Evolutionary conservation across 345 rosid species (phyloP).

Genomic region (Lepidium sativum): DNA sequence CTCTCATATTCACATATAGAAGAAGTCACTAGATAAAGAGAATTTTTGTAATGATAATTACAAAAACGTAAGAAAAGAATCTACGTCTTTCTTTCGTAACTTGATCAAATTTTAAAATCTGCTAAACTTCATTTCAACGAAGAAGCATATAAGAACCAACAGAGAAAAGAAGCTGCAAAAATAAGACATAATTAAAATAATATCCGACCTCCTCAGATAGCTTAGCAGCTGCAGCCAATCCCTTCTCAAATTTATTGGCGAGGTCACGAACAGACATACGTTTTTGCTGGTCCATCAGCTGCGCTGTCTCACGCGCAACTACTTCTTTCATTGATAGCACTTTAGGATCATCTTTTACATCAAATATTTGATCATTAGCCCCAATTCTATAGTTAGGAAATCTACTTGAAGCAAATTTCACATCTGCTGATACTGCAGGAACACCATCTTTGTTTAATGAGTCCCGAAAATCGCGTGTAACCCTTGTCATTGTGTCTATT

Average conservation of each 20-base stretch:
- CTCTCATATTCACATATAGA: neutral
- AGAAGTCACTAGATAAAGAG: neutral
- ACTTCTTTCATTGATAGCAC: slow-evolving; percentile 82
- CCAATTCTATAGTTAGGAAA: slow-evolving; percentile 85
- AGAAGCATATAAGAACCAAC: neutral
- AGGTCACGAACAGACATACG: slow-evolving; percentile 97
- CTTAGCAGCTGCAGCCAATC: slow-evolving; percentile 94
- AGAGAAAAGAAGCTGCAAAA: neutral
- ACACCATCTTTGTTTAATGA: slow-evolving; percentile 58
- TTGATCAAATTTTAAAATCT: neutral
- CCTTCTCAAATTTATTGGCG: slow-evolving; percentile 86
- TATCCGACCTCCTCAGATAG: slow-evolving; percentile 75
- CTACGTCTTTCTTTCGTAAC: neutral
- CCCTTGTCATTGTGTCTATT: slow-evolving; percentile 56
- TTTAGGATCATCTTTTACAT: slow-evolving; percentile 66
- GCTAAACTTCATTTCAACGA: neutral
- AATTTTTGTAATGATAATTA: neutral
- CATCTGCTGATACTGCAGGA: slow-evolving; percentile 77
- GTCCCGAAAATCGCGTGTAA: slow-evolving; percentile 55
- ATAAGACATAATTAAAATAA: neutral
- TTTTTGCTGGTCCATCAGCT: slow-evolving; percentile 84
- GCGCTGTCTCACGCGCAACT: slow-evolving; percentile 85
- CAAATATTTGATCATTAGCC: slow-evolving; percentile 62
- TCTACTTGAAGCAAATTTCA: slow-evolving; percentile 68
- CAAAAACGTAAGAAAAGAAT: neutral